Evolutionary conservation across 129 eudicot genomes (phyloP).

Genomic region (Artemisia argyi): DNA sequence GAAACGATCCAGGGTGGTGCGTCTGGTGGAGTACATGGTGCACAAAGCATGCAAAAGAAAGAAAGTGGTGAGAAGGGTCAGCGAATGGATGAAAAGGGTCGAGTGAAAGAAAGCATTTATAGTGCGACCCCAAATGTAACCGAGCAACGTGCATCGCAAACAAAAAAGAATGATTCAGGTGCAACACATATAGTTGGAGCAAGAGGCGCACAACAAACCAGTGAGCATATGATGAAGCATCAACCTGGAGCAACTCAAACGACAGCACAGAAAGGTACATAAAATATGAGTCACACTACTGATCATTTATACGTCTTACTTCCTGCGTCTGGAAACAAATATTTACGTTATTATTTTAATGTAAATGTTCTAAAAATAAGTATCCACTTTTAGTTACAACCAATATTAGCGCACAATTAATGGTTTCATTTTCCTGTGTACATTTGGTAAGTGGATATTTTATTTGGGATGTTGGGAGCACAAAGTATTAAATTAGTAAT

Average conservation of each 20-base stretch:
- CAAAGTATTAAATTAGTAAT: no score
- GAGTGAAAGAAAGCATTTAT: background rate
- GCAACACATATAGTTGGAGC: background rate
- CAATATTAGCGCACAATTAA: no score
- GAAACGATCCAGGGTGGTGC: conserved; percentile 12
- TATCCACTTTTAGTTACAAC: no score
- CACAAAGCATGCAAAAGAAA: background rate
- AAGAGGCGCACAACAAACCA: conserved; percentile 13
- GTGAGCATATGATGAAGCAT: conserved; percentile 20
- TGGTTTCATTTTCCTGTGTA: no score
- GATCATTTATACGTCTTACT: no score
- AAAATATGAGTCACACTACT: background rate
- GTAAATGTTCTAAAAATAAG: no score
- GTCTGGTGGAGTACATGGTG: background rate
- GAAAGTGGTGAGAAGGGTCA: conserved; percentile 20
- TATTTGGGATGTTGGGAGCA: no score
- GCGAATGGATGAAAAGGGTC: conserved; percentile 1
- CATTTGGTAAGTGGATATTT: no score
- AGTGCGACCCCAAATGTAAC: background rate
- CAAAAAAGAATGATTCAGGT: background rate
- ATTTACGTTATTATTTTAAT: no score
- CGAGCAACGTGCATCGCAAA: background rate
- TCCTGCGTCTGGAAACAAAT: no score
- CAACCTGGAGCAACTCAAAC: background rate
- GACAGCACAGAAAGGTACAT: background rate